Conservation (phyloP, 2,329 filamentous ascomycete genomes). For the Penicillium rolfsii region DNA sequence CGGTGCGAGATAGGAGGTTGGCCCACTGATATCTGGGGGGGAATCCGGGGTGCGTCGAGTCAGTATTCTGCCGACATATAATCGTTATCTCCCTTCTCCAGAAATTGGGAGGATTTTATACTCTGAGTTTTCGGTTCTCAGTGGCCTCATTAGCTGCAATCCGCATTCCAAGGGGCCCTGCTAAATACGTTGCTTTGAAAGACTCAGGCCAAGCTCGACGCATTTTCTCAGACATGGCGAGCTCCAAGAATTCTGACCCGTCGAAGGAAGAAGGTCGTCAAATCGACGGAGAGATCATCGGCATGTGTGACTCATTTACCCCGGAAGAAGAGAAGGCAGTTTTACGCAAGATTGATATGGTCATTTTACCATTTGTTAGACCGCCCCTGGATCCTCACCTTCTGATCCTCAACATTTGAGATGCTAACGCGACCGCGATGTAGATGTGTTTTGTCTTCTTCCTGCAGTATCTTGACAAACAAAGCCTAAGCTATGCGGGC, state of each 20-base stretch:
- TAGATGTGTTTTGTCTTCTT: constrained; percentile 52
- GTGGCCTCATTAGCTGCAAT: background rate
- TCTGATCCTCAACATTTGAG: background rate
- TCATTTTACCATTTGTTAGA: constrained; percentile 27
- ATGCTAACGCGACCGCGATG: background rate
- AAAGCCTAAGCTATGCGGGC: constrained; percentile 54
- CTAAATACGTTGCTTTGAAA: background rate
- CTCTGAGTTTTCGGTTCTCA: background rate
- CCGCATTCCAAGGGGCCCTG: background rate
- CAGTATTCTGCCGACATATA: constrained; percentile 3
- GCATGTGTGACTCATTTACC: constrained; percentile 12
- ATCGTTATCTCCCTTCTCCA: background rate
- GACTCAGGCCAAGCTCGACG: background rate
- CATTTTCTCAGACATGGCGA: constrained; percentile 12
- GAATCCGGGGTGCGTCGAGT: constrained; percentile 5
- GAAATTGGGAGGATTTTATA: background rate
- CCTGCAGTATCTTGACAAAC: constrained; percentile 50
- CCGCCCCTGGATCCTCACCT: background rate
- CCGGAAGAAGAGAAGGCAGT: constrained; percentile 24
- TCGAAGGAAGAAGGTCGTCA: constrained; percentile 13
- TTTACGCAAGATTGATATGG: constrained; percentile 25
- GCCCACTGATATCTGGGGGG: background rate
- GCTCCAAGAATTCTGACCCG: constrained; percentile 4
- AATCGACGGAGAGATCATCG: constrained; percentile 13
- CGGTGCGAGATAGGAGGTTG: constrained; percentile 10